Evolutionary conservation across 2,329 filamentous ascomycete species (phyloP), one percentile per base, ranked within the genome.

Genomic region (Neofusicoccum ribis): DNA sequence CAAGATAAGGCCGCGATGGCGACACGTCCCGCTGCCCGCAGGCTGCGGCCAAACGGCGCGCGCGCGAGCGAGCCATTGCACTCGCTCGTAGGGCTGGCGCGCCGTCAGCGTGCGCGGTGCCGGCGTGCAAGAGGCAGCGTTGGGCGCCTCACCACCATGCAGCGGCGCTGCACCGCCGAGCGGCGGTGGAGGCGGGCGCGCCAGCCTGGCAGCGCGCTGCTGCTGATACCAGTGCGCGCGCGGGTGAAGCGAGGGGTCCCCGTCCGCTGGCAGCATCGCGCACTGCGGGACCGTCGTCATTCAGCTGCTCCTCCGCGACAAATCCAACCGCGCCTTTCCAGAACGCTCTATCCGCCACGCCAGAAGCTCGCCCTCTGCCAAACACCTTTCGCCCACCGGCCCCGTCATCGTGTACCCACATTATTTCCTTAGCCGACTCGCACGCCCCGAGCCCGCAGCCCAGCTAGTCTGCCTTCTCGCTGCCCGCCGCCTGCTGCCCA

Each of bases 321-420:
- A 47, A 58, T 31, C 43, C 43, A 60, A 46, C 27, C 56, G 56
- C 56, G 41, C 41, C 27, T 47, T 60, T 60, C 56, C 41, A 60
- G 56, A 60, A 60, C 41, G 41, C 56, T 60, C 56, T 60, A 60
- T 47, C 56, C 27, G 43, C 56, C 43, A 47, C 56, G 23, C 54
- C 54, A 31, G 23, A 14, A 17, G 54, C 54, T 59, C 39, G 54
- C 39, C 41, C n/a, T 46, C 17, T 47, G 41, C 50, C 39, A 63
- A 52, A 44, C 49, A 54, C 60, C 54, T 17, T 23, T 6, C n/a
- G 34, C 34, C 47, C 46, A 51, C 36, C 60, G 11, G 46, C 47
- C 46, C 47, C 60, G 49, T 63, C 60, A 63, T 63, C 61, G 61
- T 63, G 61, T 63, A 54, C 50, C 61, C 61, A 63, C 61, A 47